These are phyloP conservation scores for Didymella pinodella DNA, from an alignment of 2,329 filamentous ascomycete genomes.

Conservation along the genomic window DNA sequence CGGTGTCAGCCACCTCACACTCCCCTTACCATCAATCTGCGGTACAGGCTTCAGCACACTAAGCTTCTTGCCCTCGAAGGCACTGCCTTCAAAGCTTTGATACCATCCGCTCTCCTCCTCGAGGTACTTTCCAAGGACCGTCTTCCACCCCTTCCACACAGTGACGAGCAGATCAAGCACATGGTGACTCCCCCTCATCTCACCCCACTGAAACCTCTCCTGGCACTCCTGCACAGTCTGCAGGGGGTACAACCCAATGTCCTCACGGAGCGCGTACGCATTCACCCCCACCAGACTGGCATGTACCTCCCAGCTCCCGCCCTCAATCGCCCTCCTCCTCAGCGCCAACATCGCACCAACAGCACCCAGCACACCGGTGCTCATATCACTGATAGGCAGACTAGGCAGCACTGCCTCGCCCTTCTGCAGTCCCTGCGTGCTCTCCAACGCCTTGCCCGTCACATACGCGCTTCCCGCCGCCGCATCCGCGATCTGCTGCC, in stretches of 20 bases:
- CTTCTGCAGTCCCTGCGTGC: constrained; percentile 33
- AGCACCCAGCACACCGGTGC: constrained; percentile 37
- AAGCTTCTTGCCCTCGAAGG: constrained; percentile 34
- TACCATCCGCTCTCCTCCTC: constrained; percentile 33
- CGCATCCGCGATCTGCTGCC: constrained; percentile 59
- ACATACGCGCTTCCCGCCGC: constrained; percentile 52
- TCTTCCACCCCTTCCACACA: constrained; percentile 39
- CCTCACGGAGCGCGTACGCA: constrained; percentile 39
- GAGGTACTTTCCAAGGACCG: constrained; percentile 29
- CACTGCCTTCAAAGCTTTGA: constrained; percentile 31
- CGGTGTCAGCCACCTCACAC: constrained; percentile 18
- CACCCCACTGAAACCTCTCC: constrained; percentile 35
- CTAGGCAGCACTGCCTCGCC: constrained; percentile 35
- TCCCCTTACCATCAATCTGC: constrained; percentile 25
- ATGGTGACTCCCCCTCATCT: constrained; percentile 40
- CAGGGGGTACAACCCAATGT: constrained; percentile 47
- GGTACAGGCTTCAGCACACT: constrained; percentile 38
- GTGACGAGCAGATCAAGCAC: constrained; percentile 42
- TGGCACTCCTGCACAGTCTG: constrained; percentile 37
- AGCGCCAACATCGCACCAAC: constrained; percentile 38
- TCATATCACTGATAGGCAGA: constrained; percentile 43
- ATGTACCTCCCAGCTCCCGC: constrained; percentile 30
- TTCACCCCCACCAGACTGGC: constrained; percentile 43
- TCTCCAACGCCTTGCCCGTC: constrained; percentile 46
- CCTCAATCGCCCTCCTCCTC: constrained; percentile 31